A percentile compares a stretch with the other conserved stretches of the same genome.
These are phyloP conservation scores for Cystofilobasidium capitatum DNA, from an alignment of 768 basidiomycete genomes.

Conservation along the genomic window DNA sequence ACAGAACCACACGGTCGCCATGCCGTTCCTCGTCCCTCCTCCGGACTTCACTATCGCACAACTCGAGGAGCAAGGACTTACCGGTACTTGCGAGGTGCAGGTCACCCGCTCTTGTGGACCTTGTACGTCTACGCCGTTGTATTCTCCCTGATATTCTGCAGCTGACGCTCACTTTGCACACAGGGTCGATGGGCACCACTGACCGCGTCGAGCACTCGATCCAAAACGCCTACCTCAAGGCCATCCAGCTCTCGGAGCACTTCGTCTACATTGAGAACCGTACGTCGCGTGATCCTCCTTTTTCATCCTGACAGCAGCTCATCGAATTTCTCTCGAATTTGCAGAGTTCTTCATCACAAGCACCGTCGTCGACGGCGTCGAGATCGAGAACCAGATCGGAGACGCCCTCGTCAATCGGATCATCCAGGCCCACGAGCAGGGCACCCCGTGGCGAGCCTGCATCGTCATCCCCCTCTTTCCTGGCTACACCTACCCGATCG, in stretches of 20 bases:
- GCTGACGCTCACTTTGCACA: background rate
- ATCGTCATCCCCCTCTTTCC: slow-evolving; percentile 85
- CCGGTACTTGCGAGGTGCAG: slow-evolving; percentile 93
- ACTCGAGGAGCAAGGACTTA: slow-evolving; percentile 65
- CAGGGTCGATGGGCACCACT: slow-evolving; percentile 74
- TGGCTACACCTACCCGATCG: slow-evolving; percentile 86
- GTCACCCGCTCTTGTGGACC: slow-evolving; percentile 90
- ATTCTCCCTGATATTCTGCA: background rate
- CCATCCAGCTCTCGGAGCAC: slow-evolving; percentile 49
- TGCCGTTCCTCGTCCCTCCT: slow-evolving; percentile 90
- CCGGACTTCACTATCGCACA: slow-evolving; percentile 81
- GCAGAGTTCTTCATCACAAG: slow-evolving; percentile 45
- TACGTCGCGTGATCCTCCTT: slow-evolving; percentile 12
- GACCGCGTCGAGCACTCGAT: slow-evolving; percentile 78
- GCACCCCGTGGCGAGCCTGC: slow-evolving; percentile 74
- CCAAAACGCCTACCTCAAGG: slow-evolving; percentile 86
- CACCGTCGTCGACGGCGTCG: slow-evolving; percentile 71
- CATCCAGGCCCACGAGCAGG: slow-evolving; percentile 70
- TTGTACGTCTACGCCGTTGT: slow-evolving; percentile 43
- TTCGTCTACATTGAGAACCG: slow-evolving; percentile 96
- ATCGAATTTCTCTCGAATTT: background rate
- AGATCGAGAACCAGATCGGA: slow-evolving; percentile 86
- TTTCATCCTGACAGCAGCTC: no score
- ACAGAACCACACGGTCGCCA: slow-evolving; percentile 78
- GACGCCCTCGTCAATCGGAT: slow-evolving; percentile 87